Evolutionary conservation across 2,329 filamentous ascomycete species (phyloP).

Genomic region (Scleromitrula shiraiana): DNA sequence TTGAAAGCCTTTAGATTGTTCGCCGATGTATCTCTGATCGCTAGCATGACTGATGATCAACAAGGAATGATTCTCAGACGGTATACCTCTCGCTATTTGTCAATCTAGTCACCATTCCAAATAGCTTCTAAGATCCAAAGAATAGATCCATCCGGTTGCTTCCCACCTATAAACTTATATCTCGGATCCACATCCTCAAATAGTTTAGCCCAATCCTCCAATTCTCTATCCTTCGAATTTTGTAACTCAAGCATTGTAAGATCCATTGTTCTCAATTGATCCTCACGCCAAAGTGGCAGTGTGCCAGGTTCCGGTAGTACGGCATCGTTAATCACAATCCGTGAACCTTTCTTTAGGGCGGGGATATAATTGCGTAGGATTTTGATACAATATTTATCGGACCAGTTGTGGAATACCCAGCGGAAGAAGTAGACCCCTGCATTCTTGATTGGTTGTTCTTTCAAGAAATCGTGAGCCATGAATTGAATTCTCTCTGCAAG

Average conservation of each 20-base stretch:
- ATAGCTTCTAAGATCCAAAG: constrained; percentile 4
- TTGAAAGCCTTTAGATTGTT: too few species aligned
- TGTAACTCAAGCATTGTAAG: constrained; percentile 30
- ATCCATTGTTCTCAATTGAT: constrained; percentile 20
- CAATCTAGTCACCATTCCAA: neutral
- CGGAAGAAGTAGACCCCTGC: constrained; percentile 41
- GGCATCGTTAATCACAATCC: constrained; percentile 24
- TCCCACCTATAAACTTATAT: constrained; percentile 8
- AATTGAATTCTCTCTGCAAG: constrained; percentile 20
- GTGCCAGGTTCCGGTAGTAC: constrained; percentile 2
- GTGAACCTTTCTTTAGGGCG: constrained; percentile 33
- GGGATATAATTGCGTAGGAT: constrained; percentile 34
- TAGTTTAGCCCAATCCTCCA: constrained; percentile 29
- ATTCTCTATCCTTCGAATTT: constrained; percentile 29
- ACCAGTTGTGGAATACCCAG: constrained; percentile 41
- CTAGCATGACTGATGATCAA: too few species aligned
- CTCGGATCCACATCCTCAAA: constrained; percentile 23
- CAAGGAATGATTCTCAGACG: too few species aligned
- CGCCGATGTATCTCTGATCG: too few species aligned
- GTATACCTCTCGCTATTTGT: too few species aligned
- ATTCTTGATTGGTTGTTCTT: constrained; percentile 4
- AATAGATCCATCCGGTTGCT: neutral
- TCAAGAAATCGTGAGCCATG: constrained; percentile 38
- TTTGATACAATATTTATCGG: constrained; percentile 32
- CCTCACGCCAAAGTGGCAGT: neutral